A percentile compares a stretch with the other conserved stretches of the same genome.
Evolutionary conservation across 1,139 yeast species (phyloP).

Genomic region (Yamadazyma diddensiae): DNA sequence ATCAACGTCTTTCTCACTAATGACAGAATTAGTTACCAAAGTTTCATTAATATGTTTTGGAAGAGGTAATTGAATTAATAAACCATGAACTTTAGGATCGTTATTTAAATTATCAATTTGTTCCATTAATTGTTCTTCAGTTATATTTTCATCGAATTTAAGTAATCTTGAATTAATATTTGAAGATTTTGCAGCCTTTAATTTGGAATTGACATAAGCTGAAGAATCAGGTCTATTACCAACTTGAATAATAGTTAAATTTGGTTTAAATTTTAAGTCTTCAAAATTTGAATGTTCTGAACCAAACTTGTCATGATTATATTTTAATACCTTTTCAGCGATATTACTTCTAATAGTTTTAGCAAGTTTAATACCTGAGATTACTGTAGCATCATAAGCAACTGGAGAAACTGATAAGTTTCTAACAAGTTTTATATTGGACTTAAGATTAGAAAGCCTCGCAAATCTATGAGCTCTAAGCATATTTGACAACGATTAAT

Average conservation of each 20-base stretch:
- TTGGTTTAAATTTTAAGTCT: slow-evolving; percentile 51
- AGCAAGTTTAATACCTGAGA: slow-evolving; percentile 46
- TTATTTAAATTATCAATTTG: slow-evolving; percentile 56
- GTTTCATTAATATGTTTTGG: slow-evolving; percentile 72
- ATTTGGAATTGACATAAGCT: slow-evolving; percentile 71
- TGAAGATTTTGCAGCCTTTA: slow-evolving; percentile 69
- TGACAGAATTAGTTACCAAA: slow-evolving; percentile 62
- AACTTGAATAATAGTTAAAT: slow-evolving; percentile 68
- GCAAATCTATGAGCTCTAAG: slow-evolving; percentile 6
- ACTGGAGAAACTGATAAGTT: slow-evolving; percentile 14
- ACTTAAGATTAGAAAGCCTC: neutral
- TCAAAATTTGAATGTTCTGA: slow-evolving; percentile 20
- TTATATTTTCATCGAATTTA: slow-evolving; percentile 53
- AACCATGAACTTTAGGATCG: slow-evolving; percentile 65
- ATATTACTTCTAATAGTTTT: slow-evolving; percentile 34
- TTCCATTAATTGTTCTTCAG: slow-evolving; percentile 54
- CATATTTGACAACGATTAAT: slow-evolving; percentile 3
- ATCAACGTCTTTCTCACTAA: slow-evolving; percentile 71
- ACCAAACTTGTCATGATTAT: slow-evolving; percentile 29
- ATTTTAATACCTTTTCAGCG: slow-evolving; percentile 41
- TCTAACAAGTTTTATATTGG: neutral
- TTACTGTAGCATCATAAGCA: slow-evolving; percentile 34
- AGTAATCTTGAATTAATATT: slow-evolving; percentile 59
- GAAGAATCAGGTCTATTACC: slow-evolving; percentile 77
- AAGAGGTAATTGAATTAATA: slow-evolving; percentile 70